Conservation (phyloP, 2,329 filamentous ascomycete species). For the Paecilomyces fulvus region DNA sequence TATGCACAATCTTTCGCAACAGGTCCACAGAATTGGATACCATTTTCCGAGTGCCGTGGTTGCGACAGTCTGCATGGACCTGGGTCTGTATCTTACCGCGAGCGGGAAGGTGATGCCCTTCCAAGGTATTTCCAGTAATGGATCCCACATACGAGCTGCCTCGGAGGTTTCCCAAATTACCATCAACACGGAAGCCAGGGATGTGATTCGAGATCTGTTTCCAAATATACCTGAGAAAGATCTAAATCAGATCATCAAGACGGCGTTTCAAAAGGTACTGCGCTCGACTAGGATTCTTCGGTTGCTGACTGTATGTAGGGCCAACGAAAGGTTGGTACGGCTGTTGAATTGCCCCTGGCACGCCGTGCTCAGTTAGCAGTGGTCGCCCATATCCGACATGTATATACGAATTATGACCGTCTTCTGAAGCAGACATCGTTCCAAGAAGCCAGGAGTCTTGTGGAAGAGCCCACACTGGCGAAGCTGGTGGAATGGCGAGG, state of each 20-base stretch:
- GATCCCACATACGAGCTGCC: constrained; percentile 15
- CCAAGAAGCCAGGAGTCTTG: constrained; percentile 45
- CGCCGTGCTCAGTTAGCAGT: constrained; percentile 54
- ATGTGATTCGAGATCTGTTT: constrained; percentile 54
- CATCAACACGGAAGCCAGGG: constrained; percentile 49
- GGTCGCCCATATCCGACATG: constrained; percentile 54
- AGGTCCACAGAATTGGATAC: constrained; percentile 54
- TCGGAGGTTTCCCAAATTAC: constrained; percentile 34
- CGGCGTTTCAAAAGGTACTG: constrained; percentile 51
- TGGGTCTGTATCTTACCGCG: constrained; percentile 38
- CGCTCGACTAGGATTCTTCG: constrained; percentile 3
- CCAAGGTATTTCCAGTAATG: constrained; percentile 17
- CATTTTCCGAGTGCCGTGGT: constrained; percentile 56
- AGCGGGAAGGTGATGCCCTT: constrained; percentile 40
- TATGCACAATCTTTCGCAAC: constrained; percentile 48
- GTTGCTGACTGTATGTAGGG: constrained; percentile 33
- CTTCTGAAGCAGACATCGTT: constrained; percentile 46
- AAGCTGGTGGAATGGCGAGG: constrained; percentile 56
- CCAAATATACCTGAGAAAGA: constrained; percentile 54
- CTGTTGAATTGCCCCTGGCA: constrained; percentile 44
- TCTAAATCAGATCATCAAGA: constrained; percentile 49
- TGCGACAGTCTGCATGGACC: constrained; percentile 44
- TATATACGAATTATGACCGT: constrained; percentile 55
- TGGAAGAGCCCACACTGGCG: constrained; percentile 48
- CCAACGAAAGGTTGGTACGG: constrained; percentile 50